phyloP scores from a whole-genome alignment of 116 monocot genomes.

The Zostera marina region DNA sequence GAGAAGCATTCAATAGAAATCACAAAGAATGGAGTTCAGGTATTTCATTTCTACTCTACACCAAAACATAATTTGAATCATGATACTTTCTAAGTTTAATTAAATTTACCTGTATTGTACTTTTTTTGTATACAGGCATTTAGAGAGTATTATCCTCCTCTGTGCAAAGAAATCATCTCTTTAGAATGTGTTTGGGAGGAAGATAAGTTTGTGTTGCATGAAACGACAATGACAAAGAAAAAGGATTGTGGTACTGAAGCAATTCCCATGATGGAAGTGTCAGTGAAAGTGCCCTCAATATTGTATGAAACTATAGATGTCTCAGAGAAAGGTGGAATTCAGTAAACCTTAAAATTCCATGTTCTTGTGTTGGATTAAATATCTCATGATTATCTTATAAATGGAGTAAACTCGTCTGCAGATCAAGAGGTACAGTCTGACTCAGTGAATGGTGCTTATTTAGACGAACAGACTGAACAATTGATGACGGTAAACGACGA shows the following conservation, averaged over 20 bases:
- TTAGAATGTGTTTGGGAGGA: conserved; percentile 62
- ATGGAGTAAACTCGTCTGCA: too few species aligned
- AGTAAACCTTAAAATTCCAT: too few species aligned
- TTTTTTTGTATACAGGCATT: too few species aligned
- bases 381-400: too few species aligned
- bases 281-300: conserved; percentile 8
- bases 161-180: conserved; percentile 14
- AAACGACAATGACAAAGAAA: conserved; percentile 23
- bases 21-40: conserved; percentile 46
- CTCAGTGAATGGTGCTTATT: too few species aligned
- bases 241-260: conserved; percentile 10
- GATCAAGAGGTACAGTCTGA: too few species aligned
- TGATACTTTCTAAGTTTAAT: too few species aligned
- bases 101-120: too few species aligned
- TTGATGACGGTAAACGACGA: not conserved
- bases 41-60: too few species aligned
- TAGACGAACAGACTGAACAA: too few species aligned
- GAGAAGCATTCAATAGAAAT: conserved; percentile 56
- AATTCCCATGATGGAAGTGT: conserved; percentile 1
- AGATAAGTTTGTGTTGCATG: conserved; percentile 82
- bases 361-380: too few species aligned
- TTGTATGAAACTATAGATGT: conserved; percentile 47
- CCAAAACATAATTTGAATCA: too few species aligned
- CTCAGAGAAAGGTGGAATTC: conserved; percentile 45
- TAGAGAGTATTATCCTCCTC: conserved; percentile 63